Evolutionary conservation across 257 asterid genomes (phyloP).

Genomic region (Jasminum sambac): DNA sequence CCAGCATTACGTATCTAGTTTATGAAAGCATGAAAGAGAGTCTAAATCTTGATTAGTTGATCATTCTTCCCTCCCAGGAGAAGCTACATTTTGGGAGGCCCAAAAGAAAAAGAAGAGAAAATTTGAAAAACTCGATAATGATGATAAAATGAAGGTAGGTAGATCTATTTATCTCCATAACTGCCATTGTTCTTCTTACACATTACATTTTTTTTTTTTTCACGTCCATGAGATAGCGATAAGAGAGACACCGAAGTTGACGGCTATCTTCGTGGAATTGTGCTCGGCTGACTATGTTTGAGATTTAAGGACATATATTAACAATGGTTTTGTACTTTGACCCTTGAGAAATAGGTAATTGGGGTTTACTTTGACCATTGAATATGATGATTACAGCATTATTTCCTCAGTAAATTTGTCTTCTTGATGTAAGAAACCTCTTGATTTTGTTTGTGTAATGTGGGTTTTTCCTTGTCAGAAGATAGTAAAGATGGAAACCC

Average conservation of each 20-base stretch:
- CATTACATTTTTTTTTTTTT: conserved; percentile 38
- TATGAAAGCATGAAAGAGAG: conserved; percentile 95
- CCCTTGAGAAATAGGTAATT: conserved; percentile 38
- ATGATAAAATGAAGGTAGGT: conserved; percentile 34
- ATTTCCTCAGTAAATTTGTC: background rate
- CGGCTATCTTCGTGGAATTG: conserved; percentile 33
- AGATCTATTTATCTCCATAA: conserved; percentile 31
- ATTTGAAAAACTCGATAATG: conserved; percentile 17
- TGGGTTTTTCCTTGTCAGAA: too few relatives aligned
- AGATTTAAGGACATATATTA: conserved; percentile 26
- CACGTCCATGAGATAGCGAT: conserved; percentile 38
- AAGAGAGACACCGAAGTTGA: conserved; percentile 22
- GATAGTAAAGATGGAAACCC: too few relatives aligned
- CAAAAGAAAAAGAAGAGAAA: background rate
- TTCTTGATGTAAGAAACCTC: background rate
- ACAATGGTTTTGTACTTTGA: conserved; percentile 31
- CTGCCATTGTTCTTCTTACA: conserved; percentile 41
- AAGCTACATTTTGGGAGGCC: background rate
- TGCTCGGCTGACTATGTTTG: conserved; percentile 38
- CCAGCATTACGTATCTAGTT: conserved; percentile 89
- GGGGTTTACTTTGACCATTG: conserved; percentile 44
- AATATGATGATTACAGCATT: conserved; percentile 21
- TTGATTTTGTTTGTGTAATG: background rate
- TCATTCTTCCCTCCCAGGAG: conserved; percentile 21
- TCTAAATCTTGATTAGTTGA: conserved; percentile 57